Conservation (phyloP, 1,284 basidiomycete genomes). For the Melampsora abietis-canadensis region DNA sequence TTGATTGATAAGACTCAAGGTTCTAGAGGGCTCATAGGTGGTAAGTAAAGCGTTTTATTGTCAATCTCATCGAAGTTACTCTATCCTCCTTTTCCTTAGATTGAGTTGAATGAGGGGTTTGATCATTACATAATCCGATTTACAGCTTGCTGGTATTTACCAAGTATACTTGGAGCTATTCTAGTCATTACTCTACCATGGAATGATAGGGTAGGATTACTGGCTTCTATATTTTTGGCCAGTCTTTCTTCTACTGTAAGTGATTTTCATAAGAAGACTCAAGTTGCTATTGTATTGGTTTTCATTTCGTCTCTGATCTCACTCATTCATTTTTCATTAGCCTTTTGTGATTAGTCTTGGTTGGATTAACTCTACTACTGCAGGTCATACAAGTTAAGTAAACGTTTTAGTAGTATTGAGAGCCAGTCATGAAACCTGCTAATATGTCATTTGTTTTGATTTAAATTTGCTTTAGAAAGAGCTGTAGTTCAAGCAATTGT, state of each 20-base stretch:
- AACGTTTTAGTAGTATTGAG: neutral
- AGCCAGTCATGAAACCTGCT: neutral
- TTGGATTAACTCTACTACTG: slow-evolving; percentile 1
- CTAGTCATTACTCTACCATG: slow-evolving; percentile 4
- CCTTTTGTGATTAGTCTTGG: neutral
- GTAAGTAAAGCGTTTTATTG: neutral
- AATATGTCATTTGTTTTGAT: neutral
- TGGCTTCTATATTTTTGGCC: neutral
- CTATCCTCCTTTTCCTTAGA: too few relatives aligned
- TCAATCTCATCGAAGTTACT: neutral
- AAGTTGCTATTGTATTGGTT: neutral
- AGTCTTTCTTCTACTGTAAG: neutral
- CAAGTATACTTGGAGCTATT: slow-evolving; percentile 1
- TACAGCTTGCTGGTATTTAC: neutral
- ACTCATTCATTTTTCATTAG: neutral
- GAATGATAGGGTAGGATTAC: slow-evolving; percentile 7
- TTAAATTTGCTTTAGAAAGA: neutral
- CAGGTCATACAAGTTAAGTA: slow-evolving; percentile 15
- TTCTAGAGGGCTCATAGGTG: neutral
- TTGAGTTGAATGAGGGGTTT: neutral
- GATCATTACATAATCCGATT: neutral
- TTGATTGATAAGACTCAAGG: slow-evolving; percentile 6
- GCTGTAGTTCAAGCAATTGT: slow-evolving; percentile 15
- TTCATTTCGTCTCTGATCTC: neutral
- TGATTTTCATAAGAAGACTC: neutral